Base-by-base conservation (phyloP, 2,329 filamentous ascomycete genomes). In the Colletotrichum echinochloae region DNA sequence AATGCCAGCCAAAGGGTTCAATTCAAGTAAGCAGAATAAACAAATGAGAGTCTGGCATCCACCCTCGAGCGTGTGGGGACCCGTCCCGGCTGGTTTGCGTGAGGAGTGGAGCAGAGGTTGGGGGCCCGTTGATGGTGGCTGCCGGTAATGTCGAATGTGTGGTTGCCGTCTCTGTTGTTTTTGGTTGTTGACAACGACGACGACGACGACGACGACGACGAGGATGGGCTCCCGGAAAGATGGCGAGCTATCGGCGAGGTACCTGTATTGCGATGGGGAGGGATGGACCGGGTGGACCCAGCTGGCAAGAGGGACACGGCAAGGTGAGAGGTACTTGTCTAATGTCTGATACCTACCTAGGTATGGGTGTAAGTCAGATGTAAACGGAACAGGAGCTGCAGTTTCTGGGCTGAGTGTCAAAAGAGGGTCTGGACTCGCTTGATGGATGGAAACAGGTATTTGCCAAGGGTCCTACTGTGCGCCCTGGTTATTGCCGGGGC, bases 401-500 rank as follows among this genome's bases (percentile, higher is more conserved):
- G 51, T 30, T 59, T 51, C 67, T 67, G 41, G 57, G 65, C 51
- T 28, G 35, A 51, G 35, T 52, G 64, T 62, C 68, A 71, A 67
- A 68, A 35, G 51, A 59, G 52, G 64, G 68, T 44, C 60, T 56
- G 49, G 60, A 64, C 48, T 64, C 60, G 44, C 28, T 62, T 63
- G 68, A 37, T 68, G 44, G 51, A 63, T 49, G 56, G 66, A 55
- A 63, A 44, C 41, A 70, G 66, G 37, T 57, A 35, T 39, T 35
- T 39, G 52, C 57, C 46, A 70, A 51, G 68, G 68, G 68, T 70
- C 68, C 59, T 68, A 52, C 41, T 68, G 67, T 61, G 46, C 52
- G 68, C 68, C 67, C 64, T 70, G 48, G 57, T 70, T 70, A 68
- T 64, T 62, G 51, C 44, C 67, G 64, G 57, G 60, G 63, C 64